Conservation (phyloP, 2,329 filamentous ascomycete species). For the Diaporthe eres region DNA sequence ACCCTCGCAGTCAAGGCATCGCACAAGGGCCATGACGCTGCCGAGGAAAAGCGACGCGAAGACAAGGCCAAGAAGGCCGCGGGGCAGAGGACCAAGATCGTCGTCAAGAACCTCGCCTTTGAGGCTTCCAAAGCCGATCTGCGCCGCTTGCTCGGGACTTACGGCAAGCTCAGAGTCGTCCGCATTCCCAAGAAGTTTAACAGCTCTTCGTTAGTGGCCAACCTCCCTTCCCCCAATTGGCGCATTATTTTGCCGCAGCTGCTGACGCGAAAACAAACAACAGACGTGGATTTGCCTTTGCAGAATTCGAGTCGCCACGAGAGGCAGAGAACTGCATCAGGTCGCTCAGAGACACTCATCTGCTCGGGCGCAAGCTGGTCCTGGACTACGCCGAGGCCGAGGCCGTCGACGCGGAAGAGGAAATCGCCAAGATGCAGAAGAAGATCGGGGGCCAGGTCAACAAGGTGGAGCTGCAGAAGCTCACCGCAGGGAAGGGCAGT, state of each 20-base stretch:
- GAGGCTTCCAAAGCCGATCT: conserved; percentile 95
- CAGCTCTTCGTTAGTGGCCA: conserved; percentile 68
- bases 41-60: conserved; percentile 86
- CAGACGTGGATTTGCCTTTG: conserved; percentile 91
- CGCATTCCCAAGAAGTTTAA: conserved; percentile 97
- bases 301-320: conserved; percentile 91
- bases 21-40: conserved; percentile 88
- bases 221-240: background rate
- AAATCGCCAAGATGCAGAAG: conserved; percentile 96
- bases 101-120: conserved; percentile 98
- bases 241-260: conserved; percentile 11
- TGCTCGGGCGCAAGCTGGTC: conserved; percentile 90
- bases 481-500: conserved; percentile 77
- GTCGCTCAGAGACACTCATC: conserved; percentile 91
- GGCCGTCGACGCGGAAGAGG: conserved; percentile 90
- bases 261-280: conserved; percentile 27
- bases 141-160: conserved; percentile 85
- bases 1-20: conserved; percentile 88
- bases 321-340: conserved; percentile 93
- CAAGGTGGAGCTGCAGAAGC: conserved; percentile 90
- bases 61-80: conserved; percentile 87
- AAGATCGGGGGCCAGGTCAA: conserved; percentile 93
- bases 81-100: conserved; percentile 86
- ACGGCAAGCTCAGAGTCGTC: conserved; percentile 92
- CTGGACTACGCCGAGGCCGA: conserved; percentile 93